phyloP scores from a whole-genome alignment of 768 basidiomycete species.

The Terana coerulea region DNA sequence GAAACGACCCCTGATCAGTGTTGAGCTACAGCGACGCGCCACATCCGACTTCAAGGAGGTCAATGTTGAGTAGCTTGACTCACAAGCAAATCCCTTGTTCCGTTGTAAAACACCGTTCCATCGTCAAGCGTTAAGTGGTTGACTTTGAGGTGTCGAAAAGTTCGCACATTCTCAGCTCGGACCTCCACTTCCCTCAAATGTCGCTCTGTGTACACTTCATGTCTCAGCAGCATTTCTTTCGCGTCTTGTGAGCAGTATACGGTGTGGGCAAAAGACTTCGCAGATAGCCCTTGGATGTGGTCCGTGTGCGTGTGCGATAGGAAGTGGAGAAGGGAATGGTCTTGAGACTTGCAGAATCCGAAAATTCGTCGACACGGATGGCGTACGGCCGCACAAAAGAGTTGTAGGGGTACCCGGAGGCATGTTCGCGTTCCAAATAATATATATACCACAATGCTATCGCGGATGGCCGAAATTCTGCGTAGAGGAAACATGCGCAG shows the following conservation, averaged over 20 bases:
- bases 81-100: constrained; percentile 69
- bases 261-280: constrained; percentile 66
- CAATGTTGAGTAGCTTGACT: constrained; percentile 18
- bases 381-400: constrained; percentile 73
- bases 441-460: background rate
- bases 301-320: constrained; percentile 90
- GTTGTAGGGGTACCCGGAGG: constrained; percentile 75
- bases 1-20: background rate
- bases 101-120: constrained; percentile 44
- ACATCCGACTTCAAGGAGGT: background rate
- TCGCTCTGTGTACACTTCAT: constrained; percentile 69
- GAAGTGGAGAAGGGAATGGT: constrained; percentile 56
- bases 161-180: constrained; percentile 47
- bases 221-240: constrained; percentile 78
- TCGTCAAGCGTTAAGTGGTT: constrained; percentile 43
- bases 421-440: constrained; percentile 37
- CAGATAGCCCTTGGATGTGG: constrained; percentile 74
- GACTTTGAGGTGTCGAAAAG: constrained; percentile 66
- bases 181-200: constrained; percentile 50
- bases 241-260: constrained; percentile 82
- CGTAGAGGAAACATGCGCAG: background rate
- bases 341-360: constrained; percentile 32
- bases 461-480: background rate
- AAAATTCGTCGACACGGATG: constrained; percentile 87
- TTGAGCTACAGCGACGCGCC: background rate